Evolutionary conservation across 805 yeast genomes (phyloP).

Genomic region (Lachancea waltii): DNA sequence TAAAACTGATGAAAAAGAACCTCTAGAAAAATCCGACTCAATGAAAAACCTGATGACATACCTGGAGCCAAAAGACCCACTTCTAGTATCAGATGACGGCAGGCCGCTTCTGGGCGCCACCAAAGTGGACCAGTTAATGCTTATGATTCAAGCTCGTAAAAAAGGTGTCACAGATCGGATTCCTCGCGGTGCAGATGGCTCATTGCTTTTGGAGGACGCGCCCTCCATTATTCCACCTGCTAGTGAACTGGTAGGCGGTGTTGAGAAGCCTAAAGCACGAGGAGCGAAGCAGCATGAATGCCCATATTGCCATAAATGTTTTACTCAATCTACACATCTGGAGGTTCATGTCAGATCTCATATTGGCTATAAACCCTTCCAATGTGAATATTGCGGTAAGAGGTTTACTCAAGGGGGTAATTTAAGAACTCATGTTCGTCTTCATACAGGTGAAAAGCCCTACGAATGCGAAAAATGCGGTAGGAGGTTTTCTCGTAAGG

Average conservation of each 20-base stretch:
- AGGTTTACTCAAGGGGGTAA: slow-evolving; percentile 88
- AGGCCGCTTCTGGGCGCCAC: slow-evolving; percentile 78
- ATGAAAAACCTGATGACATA: slow-evolving; percentile 4
- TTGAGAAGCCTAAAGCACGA: slow-evolving; percentile 50
- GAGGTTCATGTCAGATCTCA: slow-evolving; percentile 87
- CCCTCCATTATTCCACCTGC: slow-evolving; percentile 50
- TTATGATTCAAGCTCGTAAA: slow-evolving; percentile 82
- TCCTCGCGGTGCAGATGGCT: slow-evolving; percentile 62
- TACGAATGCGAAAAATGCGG: slow-evolving; percentile 73
- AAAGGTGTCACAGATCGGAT: slow-evolving; percentile 64
- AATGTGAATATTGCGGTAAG: slow-evolving; percentile 72
- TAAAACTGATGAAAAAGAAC: slow-evolving; percentile 1
- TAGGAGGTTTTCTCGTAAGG: slow-evolving; percentile 78
- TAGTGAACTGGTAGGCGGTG: slow-evolving; percentile 69
- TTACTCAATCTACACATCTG: slow-evolving; percentile 84
- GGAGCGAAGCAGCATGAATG: slow-evolving; percentile 56
- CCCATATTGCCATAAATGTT: slow-evolving; percentile 69
- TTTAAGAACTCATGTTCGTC: slow-evolving; percentile 72
- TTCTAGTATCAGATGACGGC: slow-evolving; percentile 42
- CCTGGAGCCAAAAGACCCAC: slow-evolving; percentile 8
- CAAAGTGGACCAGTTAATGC: slow-evolving; percentile 84
- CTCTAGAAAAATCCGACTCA: slow-evolving; percentile 3
- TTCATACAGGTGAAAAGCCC: slow-evolving; percentile 92
- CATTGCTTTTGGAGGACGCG: slow-evolving; percentile 46
- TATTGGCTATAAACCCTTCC: slow-evolving; percentile 79